phyloP scores from a whole-genome alignment of 2,329 filamentous ascomycete genomes.

The Teratosphaeria nubilosa region DNA sequence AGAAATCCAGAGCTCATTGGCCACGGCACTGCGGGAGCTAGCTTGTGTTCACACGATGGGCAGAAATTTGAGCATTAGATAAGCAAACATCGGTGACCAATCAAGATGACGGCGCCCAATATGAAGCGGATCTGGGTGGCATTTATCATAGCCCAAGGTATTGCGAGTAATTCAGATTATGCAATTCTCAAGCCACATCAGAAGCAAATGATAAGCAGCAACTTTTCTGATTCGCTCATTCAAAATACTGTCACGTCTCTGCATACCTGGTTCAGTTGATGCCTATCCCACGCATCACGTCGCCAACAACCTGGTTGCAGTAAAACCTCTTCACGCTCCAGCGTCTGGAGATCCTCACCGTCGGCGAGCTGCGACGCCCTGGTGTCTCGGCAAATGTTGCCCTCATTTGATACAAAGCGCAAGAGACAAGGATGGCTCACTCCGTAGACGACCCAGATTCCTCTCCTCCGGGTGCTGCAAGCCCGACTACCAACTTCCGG shows the following conservation, averaged over 20 bases:
- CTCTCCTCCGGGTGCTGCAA: background rate
- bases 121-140: too few species aligned
- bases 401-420: background rate
- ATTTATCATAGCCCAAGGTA: too few species aligned
- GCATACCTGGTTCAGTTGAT: background rate
- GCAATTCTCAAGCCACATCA: background rate
- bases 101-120: too few species aligned
- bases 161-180: background rate
- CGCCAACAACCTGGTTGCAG: background rate
- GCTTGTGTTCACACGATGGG: background rate
- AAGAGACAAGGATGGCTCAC: background rate
- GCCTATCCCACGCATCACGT: background rate
- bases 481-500: background rate
- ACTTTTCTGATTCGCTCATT: background rate
- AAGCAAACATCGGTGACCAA: too few species aligned
- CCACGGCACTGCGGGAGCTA: background rate
- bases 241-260: background rate
- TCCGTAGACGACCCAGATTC: background rate
- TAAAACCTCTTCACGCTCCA: background rate
- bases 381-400: background rate
- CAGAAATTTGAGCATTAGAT: too few species aligned
- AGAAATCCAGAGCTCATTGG: background rate
- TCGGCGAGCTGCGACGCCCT: background rate
- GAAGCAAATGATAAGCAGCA: background rate
- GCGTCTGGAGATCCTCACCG: background rate